Conservation (phyloP, 169 alveolate species). For the Eimeria sp. region DNA sequence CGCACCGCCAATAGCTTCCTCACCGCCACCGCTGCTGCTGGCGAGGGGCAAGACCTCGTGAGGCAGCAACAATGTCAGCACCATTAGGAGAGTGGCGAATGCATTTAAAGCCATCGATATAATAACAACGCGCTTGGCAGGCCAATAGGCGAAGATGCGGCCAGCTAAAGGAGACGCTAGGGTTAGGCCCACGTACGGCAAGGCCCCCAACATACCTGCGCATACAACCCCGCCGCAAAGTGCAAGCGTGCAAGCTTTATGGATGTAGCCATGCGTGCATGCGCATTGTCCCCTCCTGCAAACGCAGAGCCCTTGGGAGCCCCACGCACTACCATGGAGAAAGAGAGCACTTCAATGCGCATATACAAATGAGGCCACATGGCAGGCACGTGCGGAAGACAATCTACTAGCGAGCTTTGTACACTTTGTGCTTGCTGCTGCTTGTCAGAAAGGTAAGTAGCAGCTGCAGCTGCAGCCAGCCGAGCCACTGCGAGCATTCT, state of each 20-base stretch:
- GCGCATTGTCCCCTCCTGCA: neutral
- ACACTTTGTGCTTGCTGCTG: neutral
- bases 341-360: neutral
- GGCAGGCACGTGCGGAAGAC: too few relatives aligned
- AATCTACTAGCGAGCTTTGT: neutral
- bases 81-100: conserved; percentile 40
- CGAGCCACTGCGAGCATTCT: neutral
- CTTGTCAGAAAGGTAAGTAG: neutral
- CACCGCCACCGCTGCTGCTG: conserved; percentile 31
- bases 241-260: neutral
- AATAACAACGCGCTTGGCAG: conserved; percentile 41
- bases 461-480: neutral
- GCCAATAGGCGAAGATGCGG: conserved; percentile 46
- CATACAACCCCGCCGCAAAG: neutral
- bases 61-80: conserved; percentile 57
- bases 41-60: neutral
- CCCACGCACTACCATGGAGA: neutral
- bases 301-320: too few relatives aligned
- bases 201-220: conserved; percentile 80
- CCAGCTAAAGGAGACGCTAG: conserved; percentile 72
- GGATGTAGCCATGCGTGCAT: neutral
- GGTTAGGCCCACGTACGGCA: conserved; percentile 79
- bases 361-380: neutral
- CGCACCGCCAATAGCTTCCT: neutral
- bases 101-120: conserved; percentile 68